Percentiles rank a stretch among this genome's conserved stretches.
Evolutionary conservation across 2,329 filamentous ascomycete genomes (phyloP).

Genomic region (Talaromyces sp.): DNA sequence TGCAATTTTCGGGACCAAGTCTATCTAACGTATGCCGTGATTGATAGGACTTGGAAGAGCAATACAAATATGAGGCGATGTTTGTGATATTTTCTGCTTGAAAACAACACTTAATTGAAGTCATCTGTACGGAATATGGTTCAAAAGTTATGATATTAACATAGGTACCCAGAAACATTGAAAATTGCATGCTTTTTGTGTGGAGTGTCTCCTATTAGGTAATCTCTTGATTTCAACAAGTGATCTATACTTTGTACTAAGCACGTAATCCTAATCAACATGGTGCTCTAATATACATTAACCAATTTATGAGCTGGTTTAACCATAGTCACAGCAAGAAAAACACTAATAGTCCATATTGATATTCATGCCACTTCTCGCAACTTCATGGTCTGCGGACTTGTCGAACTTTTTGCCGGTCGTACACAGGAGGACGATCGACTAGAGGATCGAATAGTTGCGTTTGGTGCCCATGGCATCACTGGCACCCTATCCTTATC

Average conservation of each 20-base stretch:
- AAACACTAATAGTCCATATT: neutral
- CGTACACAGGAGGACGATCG: constrained; percentile 1
- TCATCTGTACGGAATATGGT: neutral
- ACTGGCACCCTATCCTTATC: constrained; percentile 23
- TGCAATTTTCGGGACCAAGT: neutral
- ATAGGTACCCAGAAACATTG: neutral
- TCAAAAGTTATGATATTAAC: neutral
- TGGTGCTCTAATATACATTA: neutral
- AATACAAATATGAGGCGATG: constrained; percentile 8
- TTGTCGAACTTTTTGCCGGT: neutral
- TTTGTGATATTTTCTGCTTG: neutral
- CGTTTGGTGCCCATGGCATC: constrained; percentile 26
- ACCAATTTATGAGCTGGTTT: neutral
- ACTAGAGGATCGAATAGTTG: constrained; percentile 19
- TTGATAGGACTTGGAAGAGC: constrained; percentile 12
- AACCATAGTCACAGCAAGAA: neutral
- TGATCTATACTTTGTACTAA: neutral
- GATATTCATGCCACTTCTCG: neutral
- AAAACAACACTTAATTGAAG: neutral
- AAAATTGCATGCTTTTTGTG: too few species aligned
- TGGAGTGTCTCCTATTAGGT: neutral
- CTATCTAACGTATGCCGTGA: neutral
- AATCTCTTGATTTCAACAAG: neutral
- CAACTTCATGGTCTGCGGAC: neutral
- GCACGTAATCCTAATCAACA: neutral